phyloP scores from a whole-genome alignment of 192 early-diverging fungal species.

The Backusella macrospora region DNA sequence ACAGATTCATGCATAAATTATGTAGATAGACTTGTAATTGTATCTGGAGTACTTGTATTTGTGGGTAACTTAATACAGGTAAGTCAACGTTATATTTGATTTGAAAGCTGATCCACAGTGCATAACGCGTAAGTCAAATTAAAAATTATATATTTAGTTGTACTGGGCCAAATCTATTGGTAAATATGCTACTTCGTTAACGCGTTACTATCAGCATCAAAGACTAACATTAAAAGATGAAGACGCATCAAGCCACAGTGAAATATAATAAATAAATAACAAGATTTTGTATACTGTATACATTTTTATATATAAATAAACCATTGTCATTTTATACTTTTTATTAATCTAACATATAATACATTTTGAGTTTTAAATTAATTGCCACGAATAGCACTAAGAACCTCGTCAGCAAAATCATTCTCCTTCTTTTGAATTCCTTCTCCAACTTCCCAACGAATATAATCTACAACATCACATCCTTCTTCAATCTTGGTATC shows the following conservation, averaged over 20 bases:
- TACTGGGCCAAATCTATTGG: conserved; percentile 6
- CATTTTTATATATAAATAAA: background rate
- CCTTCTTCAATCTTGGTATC: conserved; percentile 47
- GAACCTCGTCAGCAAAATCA: conserved; percentile 86
- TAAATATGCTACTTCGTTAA: background rate
- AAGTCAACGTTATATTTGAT: background rate
- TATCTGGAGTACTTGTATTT: conserved; percentile 2
- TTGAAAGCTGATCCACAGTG: background rate
- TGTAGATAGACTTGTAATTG: background rate
- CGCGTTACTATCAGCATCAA: conserved; percentile 5
- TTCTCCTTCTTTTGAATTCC: conserved; percentile 76
- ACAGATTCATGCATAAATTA: background rate
- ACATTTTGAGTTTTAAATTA: conserved; percentile 15
- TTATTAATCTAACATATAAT: conserved; percentile 5
- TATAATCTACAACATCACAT: conserved; percentile 68
- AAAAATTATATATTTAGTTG: background rate
- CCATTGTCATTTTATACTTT: background rate
- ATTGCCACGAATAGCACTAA: conserved; percentile 35
- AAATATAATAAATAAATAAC: background rate
- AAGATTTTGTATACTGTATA: background rate
- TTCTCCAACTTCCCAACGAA: conserved; percentile 84
- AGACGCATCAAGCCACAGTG: background rate
- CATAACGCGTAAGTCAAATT: background rate
- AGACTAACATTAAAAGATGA: conserved; percentile 7
- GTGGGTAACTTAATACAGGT: background rate